These are phyloP conservation scores for Penicillium capsulatum DNA, from an alignment of 2,329 filamentous ascomycete species.

Conservation along the genomic window DNA sequence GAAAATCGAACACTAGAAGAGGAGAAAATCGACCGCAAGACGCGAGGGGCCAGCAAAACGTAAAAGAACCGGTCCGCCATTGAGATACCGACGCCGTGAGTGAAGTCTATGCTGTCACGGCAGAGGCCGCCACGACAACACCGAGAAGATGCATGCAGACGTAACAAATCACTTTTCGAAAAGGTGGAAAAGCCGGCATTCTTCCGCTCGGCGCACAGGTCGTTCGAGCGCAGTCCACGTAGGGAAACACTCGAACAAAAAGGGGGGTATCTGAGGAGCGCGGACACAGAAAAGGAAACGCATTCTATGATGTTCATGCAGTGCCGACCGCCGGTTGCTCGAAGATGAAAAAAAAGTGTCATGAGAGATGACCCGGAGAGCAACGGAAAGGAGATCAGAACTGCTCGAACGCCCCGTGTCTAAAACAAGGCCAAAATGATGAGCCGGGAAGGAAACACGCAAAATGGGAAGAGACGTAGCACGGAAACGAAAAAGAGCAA, in stretches of 20 bases:
- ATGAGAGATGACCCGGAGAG: constrained; percentile 25
- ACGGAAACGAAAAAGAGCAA: constrained; percentile 21
- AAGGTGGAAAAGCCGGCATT: constrained; percentile 32
- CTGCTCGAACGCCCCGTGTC: constrained; percentile 40
- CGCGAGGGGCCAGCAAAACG: constrained; percentile 22
- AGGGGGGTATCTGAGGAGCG: constrained; percentile 48
- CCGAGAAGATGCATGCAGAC: constrained; percentile 38
- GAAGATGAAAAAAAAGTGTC: constrained; percentile 16
- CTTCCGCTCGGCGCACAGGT: constrained; percentile 39
- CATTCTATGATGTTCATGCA: constrained; percentile 52
- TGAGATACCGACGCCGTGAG: constrained; percentile 40
- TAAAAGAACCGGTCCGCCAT: constrained; percentile 31
- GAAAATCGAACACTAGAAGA: constrained; percentile 15
- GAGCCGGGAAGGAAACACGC: constrained; percentile 26
- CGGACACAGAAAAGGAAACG: constrained; percentile 47
- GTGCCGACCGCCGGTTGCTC: constrained; percentile 35
- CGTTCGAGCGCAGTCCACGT: constrained; percentile 36
- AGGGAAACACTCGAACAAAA: constrained; percentile 40
- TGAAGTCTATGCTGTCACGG: constrained; percentile 40
- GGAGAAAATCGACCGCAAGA: constrained; percentile 20
- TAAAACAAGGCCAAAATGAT: constrained; percentile 31
- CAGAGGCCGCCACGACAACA: constrained; percentile 39
- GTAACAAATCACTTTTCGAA: constrained; percentile 38
- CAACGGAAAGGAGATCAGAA: constrained; percentile 31
- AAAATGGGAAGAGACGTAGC: constrained; percentile 25